Conservation (phyloP, 2,329 filamentous ascomycete species). For the Aureobasidium leucospermi region DNA sequence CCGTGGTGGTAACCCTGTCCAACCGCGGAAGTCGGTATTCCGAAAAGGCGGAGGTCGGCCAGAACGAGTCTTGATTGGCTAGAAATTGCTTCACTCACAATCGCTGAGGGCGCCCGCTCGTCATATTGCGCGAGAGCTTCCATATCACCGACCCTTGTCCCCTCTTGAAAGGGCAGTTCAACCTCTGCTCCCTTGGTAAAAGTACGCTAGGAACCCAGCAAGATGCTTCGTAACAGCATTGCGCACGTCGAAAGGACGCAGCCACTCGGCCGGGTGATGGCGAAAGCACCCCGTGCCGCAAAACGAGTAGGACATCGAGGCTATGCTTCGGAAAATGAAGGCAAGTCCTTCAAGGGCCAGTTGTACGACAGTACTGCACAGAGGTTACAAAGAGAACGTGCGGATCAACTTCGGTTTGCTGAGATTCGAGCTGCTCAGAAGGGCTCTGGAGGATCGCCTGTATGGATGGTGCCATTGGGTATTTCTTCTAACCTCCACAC, state of each 20-base stretch:
- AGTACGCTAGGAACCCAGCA: neutral
- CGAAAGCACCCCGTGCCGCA: neutral
- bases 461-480: slow-evolving; percentile 27
- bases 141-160: neutral
- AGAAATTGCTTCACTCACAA: neutral
- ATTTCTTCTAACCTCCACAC: slow-evolving; percentile 7
- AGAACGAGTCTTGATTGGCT: neutral
- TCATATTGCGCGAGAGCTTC: slow-evolving; percentile 1
- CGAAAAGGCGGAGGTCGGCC: neutral
- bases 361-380: slow-evolving; percentile 55
- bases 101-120: neutral
- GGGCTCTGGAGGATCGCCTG: slow-evolving; percentile 20
- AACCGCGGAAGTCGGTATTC: neutral
- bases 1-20: neutral
- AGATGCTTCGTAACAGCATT: slow-evolving; percentile 1
- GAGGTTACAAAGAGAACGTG: slow-evolving; percentile 51
- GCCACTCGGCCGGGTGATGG: neutral
- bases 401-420: slow-evolving; percentile 47
- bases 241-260: neutral
- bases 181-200: neutral
- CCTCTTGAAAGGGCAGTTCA: neutral
- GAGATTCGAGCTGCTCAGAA: slow-evolving; percentile 27
- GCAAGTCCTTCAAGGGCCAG: slow-evolving; percentile 50
- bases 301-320: slow-evolving; percentile 4
- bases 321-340: slow-evolving; percentile 14